Percentiles rank a stretch among this genome's conserved stretches.
These are phyloP conservation scores for Debaryomyces tyrocola DNA, from an alignment of 805 yeast genomes.

Conservation along the genomic window DNA sequence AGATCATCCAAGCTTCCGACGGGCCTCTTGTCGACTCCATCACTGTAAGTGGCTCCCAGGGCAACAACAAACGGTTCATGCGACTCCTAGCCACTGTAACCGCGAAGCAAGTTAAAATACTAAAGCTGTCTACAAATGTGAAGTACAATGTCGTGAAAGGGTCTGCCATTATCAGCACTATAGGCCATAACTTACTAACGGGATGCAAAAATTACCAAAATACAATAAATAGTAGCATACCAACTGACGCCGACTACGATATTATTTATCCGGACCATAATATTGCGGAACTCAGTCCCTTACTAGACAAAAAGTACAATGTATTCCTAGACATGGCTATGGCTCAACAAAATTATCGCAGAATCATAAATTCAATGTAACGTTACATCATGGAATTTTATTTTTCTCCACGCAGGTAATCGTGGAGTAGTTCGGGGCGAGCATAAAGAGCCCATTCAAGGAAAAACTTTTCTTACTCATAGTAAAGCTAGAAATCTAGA, in stretches of 20 bases:
- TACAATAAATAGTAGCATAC: not conserved
- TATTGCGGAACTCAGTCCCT: not conserved
- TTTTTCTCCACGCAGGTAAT: slow-evolving; percentile 1
- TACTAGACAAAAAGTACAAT: slow-evolving; percentile 5
- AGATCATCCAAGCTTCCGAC: slow-evolving; percentile 14
- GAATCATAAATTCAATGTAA: slow-evolving; percentile 2
- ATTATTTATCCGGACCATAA: not conserved
- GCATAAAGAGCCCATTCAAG: not conserved
- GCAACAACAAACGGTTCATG: slow-evolving; percentile 44
- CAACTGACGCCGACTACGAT: not conserved
- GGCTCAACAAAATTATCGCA: slow-evolving; percentile 6
- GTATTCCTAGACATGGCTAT: slow-evolving; percentile 9
- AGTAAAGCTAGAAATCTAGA: too few species aligned
- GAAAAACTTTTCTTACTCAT: too few species aligned
- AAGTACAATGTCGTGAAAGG: slow-evolving; percentile 13
- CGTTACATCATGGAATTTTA: not conserved
- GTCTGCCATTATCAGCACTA: slow-evolving; percentile 7
- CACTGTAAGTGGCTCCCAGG: slow-evolving; percentile 55
- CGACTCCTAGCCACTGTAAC: slow-evolving; percentile 2
- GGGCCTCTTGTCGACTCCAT: slow-evolving; percentile 29
- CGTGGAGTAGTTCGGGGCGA: not conserved
- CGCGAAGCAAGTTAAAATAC: not conserved
- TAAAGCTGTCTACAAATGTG: slow-evolving; percentile 1
- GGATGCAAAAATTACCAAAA: not conserved
- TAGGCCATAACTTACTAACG: not conserved